Conservation (phyloP, 352 stramenopile genomes). For the Halophytophthora polymorphica region DNA sequence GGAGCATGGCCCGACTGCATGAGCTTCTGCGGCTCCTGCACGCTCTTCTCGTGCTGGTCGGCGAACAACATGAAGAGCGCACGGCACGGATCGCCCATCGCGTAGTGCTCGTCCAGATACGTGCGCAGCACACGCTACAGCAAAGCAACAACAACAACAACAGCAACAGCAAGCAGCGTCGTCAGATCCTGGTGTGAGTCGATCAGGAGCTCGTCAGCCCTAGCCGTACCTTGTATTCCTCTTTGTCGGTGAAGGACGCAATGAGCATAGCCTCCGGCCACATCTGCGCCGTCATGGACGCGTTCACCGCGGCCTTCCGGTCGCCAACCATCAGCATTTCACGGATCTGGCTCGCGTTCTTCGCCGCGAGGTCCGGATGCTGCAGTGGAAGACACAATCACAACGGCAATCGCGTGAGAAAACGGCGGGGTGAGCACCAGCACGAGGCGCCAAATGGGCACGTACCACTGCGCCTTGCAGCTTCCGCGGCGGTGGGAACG, state of each 20-base stretch:
- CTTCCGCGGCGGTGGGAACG: constrained; percentile 47
- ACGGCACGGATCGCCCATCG: constrained; percentile 68
- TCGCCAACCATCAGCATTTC: constrained; percentile 76
- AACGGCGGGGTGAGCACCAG: not conserved
- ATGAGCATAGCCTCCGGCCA: constrained; percentile 88
- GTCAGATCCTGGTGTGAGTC: constrained; percentile 4
- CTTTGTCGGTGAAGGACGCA: constrained; percentile 80
- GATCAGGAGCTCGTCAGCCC: not conserved
- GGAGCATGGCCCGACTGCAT: constrained; percentile 36
- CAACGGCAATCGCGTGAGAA: not conserved
- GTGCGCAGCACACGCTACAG: constrained; percentile 58
- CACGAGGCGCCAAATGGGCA: not conserved
- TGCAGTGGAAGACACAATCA: constrained; percentile 16
- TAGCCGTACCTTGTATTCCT: constrained; percentile 67
- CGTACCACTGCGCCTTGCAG: constrained; percentile 39
- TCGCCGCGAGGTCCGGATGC: constrained; percentile 47
- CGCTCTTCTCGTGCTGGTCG: constrained; percentile 81
- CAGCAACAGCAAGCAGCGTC: not conserved
- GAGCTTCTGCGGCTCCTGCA: constrained; percentile 79
- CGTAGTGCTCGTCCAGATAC: constrained; percentile 80
- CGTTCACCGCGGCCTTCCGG: constrained; percentile 67
- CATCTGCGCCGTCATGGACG: constrained; percentile 79
- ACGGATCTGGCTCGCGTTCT: constrained; percentile 56
- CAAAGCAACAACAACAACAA: constrained; percentile 2
- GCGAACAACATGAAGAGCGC: constrained; percentile 80